phyloP scores from a whole-genome alignment of 73 alveolate genomes.

The Blepharisma stoltei region DNA sequence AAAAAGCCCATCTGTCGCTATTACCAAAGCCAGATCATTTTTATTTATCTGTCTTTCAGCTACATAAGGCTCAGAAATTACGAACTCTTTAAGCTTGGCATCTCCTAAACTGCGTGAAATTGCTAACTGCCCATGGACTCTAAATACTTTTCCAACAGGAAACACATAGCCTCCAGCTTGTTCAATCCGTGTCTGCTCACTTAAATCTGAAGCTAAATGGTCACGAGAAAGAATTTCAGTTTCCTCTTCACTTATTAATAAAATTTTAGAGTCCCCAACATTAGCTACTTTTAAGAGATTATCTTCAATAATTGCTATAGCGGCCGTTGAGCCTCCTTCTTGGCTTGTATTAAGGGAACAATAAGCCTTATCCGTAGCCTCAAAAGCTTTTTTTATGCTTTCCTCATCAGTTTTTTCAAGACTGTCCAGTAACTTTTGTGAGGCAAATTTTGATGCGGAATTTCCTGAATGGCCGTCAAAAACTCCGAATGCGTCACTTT shows the following conservation, averaged over 20 bases:
- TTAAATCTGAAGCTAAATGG: conserved; percentile 35
- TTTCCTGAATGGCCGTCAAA: conserved; percentile 42
- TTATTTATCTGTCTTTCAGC: too few species aligned
- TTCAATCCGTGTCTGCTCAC: conserved; percentile 35
- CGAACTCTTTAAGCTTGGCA: too few species aligned
- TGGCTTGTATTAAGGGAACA: too few species aligned
- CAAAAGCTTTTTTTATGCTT: neutral
- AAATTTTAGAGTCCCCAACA: conserved; percentile 41
- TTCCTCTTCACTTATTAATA: conserved; percentile 36
- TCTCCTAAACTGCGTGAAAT: too few species aligned
- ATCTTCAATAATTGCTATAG: conserved; percentile 37
- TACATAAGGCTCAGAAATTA: too few species aligned
- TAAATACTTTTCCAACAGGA: too few species aligned
- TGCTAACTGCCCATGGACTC: too few species aligned
- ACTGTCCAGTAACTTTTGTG: neutral
- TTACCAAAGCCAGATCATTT: too few species aligned
- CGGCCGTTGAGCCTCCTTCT: conserved; percentile 24
- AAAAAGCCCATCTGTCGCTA: too few species aligned
- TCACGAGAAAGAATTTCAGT: conserved; percentile 30
- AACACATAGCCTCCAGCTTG: conserved; percentile 39
- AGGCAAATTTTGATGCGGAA: conserved; percentile 21
- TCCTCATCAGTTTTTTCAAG: conserved; percentile 1
- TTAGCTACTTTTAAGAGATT: conserved; percentile 42
- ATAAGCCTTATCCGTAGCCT: too few species aligned
- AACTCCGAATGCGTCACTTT: conserved; percentile 22